Evolutionary conservation across 164 flowering plant genomes (phyloP).

Genomic region (Paratinospora sagittata): DNA sequence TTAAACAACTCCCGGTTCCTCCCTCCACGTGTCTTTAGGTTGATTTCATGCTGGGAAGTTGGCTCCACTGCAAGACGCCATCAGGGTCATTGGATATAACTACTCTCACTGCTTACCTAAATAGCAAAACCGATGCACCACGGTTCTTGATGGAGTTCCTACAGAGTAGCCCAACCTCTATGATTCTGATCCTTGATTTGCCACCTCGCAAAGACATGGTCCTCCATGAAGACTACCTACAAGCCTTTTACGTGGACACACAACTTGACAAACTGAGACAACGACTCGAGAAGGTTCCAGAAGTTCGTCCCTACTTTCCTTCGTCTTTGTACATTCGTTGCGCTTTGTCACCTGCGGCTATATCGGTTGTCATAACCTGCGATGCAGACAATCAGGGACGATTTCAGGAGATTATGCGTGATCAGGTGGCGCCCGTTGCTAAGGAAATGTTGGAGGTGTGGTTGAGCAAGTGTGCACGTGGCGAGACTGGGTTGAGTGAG

Average conservation of each 20-base stretch:
- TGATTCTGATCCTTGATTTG: slow-evolving; percentile 62
- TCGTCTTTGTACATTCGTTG: too few relatives aligned
- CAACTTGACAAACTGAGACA: slow-evolving; percentile 43
- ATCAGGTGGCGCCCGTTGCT: slow-evolving; percentile 30
- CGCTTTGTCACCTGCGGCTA: too few relatives aligned
- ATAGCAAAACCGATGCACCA: slow-evolving; percentile 67
- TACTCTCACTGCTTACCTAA: too few relatives aligned
- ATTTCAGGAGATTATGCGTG: slow-evolving; percentile 44
- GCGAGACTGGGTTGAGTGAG: slow-evolving; percentile 36
- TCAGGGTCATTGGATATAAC: slow-evolving; percentile 56
- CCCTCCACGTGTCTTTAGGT: slow-evolving; percentile 37
- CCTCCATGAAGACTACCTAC: slow-evolving; percentile 54
- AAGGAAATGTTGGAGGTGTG: slow-evolving; percentile 46
- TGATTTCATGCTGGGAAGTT: slow-evolving; percentile 61
- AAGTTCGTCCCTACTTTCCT: slow-evolving; percentile 51
- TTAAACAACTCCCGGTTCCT: not conserved
- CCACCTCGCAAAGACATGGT: slow-evolving; percentile 72
- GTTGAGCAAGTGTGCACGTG: slow-evolving; percentile 48
- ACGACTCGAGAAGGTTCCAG: slow-evolving; percentile 26
- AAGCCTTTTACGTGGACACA: slow-evolving; percentile 61
- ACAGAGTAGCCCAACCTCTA: slow-evolving; percentile 54
- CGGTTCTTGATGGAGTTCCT: slow-evolving; percentile 61
- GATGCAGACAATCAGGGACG: slow-evolving; percentile 24
- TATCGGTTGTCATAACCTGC: slow-evolving; percentile 36
- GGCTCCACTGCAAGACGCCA: slow-evolving; percentile 67